phyloP scores from a whole-genome alignment of 2,329 filamentous ascomycete genomes.

The Alternaria arborescens region DNA sequence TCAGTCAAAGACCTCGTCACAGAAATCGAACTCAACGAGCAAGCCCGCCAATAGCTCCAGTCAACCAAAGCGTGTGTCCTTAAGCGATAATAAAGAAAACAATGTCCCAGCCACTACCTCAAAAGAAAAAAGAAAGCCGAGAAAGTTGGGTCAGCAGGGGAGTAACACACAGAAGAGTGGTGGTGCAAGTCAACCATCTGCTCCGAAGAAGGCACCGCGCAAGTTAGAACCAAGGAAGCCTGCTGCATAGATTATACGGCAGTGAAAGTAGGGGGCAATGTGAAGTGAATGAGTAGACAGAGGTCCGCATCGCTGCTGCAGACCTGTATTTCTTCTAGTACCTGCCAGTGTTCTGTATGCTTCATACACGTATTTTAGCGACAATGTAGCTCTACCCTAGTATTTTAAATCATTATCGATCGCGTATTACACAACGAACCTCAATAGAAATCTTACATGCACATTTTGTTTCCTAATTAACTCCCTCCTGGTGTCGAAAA shows the following conservation, averaged over 20 bases:
- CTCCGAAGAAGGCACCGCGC: slow-evolving; percentile 31
- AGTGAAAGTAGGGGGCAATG: background rate
- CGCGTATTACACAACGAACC: too few species aligned
- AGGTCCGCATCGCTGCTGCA: background rate
- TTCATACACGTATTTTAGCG: background rate
- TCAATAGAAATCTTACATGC: too few species aligned
- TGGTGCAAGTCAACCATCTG: background rate
- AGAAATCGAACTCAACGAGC: slow-evolving; percentile 17
- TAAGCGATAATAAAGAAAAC: slow-evolving; percentile 27
- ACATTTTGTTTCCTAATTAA: too few species aligned
- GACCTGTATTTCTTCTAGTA: background rate
- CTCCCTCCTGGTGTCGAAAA: too few species aligned
- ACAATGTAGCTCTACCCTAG: background rate
- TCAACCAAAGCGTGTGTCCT: slow-evolving; percentile 18
- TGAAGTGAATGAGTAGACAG: background rate
- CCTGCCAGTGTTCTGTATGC: background rate
- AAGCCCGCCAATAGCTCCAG: slow-evolving; percentile 10
- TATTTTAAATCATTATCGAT: background rate
- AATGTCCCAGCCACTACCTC: slow-evolving; percentile 19
- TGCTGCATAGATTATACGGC: slow-evolving; percentile 8
- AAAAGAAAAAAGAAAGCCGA: slow-evolving; percentile 32
- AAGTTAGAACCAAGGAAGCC: slow-evolving; percentile 37
- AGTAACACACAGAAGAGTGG: slow-evolving; percentile 11
- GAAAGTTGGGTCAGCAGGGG: slow-evolving; percentile 33
- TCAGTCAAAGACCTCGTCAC: background rate